Evolutionary conservation across 768 basidiomycete genomes (phyloP).

Genomic region (Termitomyces sp.): DNA sequence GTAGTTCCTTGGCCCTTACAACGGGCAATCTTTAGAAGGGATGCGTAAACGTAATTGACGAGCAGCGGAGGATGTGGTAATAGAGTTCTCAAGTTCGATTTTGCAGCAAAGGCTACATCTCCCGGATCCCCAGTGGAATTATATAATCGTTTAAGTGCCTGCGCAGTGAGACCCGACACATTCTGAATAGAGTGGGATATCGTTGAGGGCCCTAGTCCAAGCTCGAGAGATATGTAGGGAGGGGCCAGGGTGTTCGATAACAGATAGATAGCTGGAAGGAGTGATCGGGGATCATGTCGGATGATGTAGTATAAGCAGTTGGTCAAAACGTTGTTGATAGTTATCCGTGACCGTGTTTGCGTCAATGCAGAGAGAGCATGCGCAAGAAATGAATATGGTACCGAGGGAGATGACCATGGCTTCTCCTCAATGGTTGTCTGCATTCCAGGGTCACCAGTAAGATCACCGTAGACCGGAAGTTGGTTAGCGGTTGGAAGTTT

Average conservation of each 20-base stretch:
- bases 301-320: slow-evolving; percentile 74
- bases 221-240: slow-evolving; percentile 66
- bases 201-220: slow-evolving; percentile 65
- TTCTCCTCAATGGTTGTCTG: slow-evolving; percentile 39
- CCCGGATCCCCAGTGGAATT: slow-evolving; percentile 79
- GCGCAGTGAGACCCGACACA: slow-evolving; percentile 60
- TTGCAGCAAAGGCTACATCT: slow-evolving; percentile 85
- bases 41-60: slow-evolving; percentile 62
- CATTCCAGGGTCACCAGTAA: slow-evolving; percentile 46
- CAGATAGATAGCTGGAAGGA: slow-evolving; percentile 76
- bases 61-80: slow-evolving; percentile 66
- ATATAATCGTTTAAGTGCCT: slow-evolving; percentile 61
- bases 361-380: slow-evolving; percentile 59
- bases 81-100: slow-evolving; percentile 69
- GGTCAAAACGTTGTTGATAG: slow-evolving; percentile 63
- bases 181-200: slow-evolving; percentile 70
- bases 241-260: slow-evolving; percentile 79
- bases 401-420: slow-evolving; percentile 38
- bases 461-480: slow-evolving; percentile 12
- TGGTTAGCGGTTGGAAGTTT: not conserved
- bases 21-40: slow-evolving; percentile 61
- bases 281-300: slow-evolving; percentile 59
- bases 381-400: slow-evolving; percentile 71
- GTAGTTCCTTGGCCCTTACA: slow-evolving; percentile 75
- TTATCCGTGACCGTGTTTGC: slow-evolving; percentile 67